Evolutionary conservation across 768 basidiomycete species (phyloP), one percentile per base, ranked within the genome.

Genomic region (Kondoa subrosea): DNA sequence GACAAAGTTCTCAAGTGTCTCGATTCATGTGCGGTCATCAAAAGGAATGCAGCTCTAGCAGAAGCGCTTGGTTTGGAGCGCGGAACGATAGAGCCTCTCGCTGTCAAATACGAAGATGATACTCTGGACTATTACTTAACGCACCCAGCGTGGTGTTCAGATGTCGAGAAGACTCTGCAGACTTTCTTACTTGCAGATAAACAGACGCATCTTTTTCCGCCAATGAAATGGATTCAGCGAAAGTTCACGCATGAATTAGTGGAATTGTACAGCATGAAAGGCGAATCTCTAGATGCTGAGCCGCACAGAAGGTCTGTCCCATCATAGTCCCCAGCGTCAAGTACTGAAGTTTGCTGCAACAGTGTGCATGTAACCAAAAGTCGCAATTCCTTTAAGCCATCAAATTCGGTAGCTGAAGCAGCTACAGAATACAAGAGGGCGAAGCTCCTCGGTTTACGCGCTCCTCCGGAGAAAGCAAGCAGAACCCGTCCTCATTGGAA

Each of bases 231-330:
- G 2, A 83, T 85, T 4, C 84, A 88, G 67, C 82, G 91, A 61
- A 86, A 88, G 72, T 93, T 95, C 75, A 89, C 91, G 2, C 62
- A 71, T 29, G 71, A 88, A 84, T 81, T 95, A 26, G 88, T 89
- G 0, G 79, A 82, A 4, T 78, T 86, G 2, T 97, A 93, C 75
- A 81, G 89, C 25, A 83, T 96, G 75, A 87, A 89, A 69, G 84
- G 86, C 0, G 83, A 87, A 72, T 84, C 91, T 80, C 83, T 99
- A 25, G 93, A 96, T 75, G 87, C 87, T 73, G 93, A 95, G 72
- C 93, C 93, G 0, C 82, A 87, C 74, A 81, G 89, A 50, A 50
- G 40, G 40, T 50, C 8, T 50, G 40, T 50, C 40, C 21, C 8
- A 21, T 50, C 40, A 21, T 8, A 8, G 40, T 8, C 40, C 12